Conservation (phyloP, 208 protist genomes). For the Leishmania aethiopica region DNA sequence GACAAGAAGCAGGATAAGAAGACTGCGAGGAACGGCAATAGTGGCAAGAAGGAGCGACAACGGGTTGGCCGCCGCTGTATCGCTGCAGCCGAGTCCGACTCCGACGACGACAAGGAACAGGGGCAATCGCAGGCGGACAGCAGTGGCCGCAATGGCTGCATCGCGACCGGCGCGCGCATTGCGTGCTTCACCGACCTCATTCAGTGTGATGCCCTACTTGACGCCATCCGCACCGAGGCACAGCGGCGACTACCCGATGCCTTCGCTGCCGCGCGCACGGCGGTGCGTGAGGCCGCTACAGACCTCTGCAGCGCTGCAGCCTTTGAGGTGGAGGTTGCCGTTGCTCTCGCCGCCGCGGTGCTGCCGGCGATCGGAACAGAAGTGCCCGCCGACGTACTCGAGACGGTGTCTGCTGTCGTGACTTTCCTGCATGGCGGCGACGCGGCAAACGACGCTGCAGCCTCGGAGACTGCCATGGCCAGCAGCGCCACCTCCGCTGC, state of each 20-base stretch:
- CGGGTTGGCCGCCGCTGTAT: neutral
- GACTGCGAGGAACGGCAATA: neutral
- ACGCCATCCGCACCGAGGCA: constrained; percentile 22
- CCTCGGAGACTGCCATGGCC: neutral
- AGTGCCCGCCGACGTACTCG: constrained; percentile 9
- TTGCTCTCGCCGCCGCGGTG: constrained; percentile 30
- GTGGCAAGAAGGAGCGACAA: neutral
- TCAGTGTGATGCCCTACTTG: constrained; percentile 14
- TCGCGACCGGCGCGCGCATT: neutral
- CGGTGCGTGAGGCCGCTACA: constrained; percentile 20
- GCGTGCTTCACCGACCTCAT: constrained; percentile 10
- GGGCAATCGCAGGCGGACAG: neutral
- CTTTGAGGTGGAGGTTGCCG: constrained; percentile 16
- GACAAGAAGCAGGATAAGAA: neutral
- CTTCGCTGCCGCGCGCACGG: constrained; percentile 13
- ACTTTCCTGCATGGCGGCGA: constrained; percentile 32
- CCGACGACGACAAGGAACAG: constrained; percentile 9
- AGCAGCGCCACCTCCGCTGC: constrained; percentile 28
- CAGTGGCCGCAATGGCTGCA: neutral
- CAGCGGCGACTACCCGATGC: constrained; percentile 20
- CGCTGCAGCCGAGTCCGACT: constrained; percentile 4
- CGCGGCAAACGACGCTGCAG: neutral
- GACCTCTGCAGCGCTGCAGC: neutral
- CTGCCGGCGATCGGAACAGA: constrained; percentile 11
- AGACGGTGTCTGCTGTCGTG: constrained; percentile 7